Base-by-base conservation (phyloP, 2,329 filamentous ascomycete genomes). In the Epichloe scottii region DNA sequence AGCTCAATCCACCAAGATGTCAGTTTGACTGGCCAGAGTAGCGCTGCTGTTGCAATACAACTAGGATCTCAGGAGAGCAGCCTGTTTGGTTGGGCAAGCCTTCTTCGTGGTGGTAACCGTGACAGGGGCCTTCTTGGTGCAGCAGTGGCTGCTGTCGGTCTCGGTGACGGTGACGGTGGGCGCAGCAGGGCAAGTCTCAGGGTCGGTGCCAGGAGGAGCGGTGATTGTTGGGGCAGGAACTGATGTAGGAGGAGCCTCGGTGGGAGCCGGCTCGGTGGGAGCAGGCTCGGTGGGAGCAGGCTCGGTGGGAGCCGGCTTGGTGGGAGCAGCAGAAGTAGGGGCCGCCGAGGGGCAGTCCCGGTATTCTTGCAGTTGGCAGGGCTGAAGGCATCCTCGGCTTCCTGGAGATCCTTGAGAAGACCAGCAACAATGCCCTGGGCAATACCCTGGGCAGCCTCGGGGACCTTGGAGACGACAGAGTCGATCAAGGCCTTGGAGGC, bases 51-150 rank as follows among this genome's bases (percentile, higher is more conserved):
- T 30, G 8, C 11, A 4, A 4, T 11, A 11, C 26, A n/a, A 38
- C n/a, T n/a, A 38, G n/a, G n/a, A n/a, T 15, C 35, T 38, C n/a
- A 38, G 35, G n/a, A 38, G 35, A 15, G 35, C n/a, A 38, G 34
- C 10, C 5, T 14, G 2, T 21, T 35, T 42, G 23, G 46, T 42
- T 14, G 46, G 38, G 38, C 46, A 49, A 26, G 38, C 14, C 38
- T 35, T 49, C 46, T 42, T 49, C 21, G 46, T 49, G 37, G 38
- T 42, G 46, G 46, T 49, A 15, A 49, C 38, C 0, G 46, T 49
- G 23, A 49, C 46, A 23, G 46, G 46, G 19, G 46, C 14, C 46
- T 41, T 41, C 38, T 49, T 49, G 23, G 46, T 49, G 23, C 46
- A 49, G 46, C 46, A 49, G 26, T 42, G 17, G 34, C 26, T 34